phyloP scores from a whole-genome alignment of 805 yeast species.

The Zygotorulaspora danielsina region DNA sequence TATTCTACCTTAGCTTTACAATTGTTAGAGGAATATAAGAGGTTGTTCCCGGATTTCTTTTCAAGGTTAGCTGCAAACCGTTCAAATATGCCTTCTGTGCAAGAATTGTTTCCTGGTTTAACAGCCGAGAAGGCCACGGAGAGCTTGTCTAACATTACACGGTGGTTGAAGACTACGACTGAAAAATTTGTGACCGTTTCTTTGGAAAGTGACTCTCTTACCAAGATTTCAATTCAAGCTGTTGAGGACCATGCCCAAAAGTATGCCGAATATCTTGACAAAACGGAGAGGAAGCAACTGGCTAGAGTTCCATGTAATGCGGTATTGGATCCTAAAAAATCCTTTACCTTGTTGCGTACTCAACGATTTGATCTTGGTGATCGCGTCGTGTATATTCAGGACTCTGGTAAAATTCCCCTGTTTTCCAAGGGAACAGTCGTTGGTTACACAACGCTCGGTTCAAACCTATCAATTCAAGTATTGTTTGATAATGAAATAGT shows the following conservation, averaged over 20 bases:
- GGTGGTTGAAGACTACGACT: slow-evolving; percentile 48
- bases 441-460: slow-evolving; percentile 58
- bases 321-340: slow-evolving; percentile 66
- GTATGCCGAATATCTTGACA: slow-evolving; percentile 43
- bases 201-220: slow-evolving; percentile 72
- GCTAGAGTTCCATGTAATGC: slow-evolving; percentile 84
- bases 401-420: slow-evolving; percentile 83
- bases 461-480: slow-evolving; percentile 59
- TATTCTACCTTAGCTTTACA: slow-evolving; percentile 71
- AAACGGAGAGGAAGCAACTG: slow-evolving; percentile 51
- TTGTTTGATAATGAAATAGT: slow-evolving; percentile 79
- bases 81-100: slow-evolving; percentile 29
- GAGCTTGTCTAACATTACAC: slow-evolving; percentile 30
- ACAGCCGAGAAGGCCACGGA: slow-evolving; percentile 28
- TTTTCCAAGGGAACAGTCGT: slow-evolving; percentile 89
- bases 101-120: slow-evolving; percentile 37
- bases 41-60: slow-evolving; percentile 61
- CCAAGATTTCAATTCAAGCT: slow-evolving; percentile 56
- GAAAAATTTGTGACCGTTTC: slow-evolving; percentile 59
- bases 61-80: slow-evolving; percentile 34
- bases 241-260: slow-evolving; percentile 60
- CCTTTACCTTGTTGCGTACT: slow-evolving; percentile 62
- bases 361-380: slow-evolving; percentile 87
- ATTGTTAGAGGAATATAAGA: slow-evolving; percentile 57
- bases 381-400: slow-evolving; percentile 78